Base-by-base conservation (phyloP, 768 basidiomycete genomes). In the Sporobolomyces phaffii region DNA sequence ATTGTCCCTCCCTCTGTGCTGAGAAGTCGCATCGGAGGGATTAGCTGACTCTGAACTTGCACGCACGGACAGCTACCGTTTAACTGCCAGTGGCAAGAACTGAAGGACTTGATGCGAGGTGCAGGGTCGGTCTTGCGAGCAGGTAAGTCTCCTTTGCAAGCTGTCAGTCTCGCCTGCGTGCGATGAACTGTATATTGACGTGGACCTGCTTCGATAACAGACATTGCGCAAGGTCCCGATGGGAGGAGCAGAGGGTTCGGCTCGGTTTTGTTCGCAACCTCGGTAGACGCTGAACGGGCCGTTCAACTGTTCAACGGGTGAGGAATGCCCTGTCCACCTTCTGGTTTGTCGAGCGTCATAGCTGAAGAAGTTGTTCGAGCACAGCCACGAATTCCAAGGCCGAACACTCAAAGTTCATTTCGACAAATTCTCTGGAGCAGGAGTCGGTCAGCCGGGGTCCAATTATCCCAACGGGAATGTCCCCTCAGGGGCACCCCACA, bases 51-150 rank as follows among this genome's bases (percentile, higher is more conserved):
- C 45, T 28, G 38, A 15, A 29, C 53, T 53, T 51, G 14, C 18
- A n/a, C n/a, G n/a, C n/a, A n/a, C n/a, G n/a, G n/a, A 65, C 62
- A 91, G 90, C 83, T 93, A 20, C 91, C 91, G 0, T 92, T 91
- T 78, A 91, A 92, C 73, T 88, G 87, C 72, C 91, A 92, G 79
- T 99, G 94, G 94, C 94, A 97, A 78, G 94, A 98, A 76, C 82
- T 99, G 48, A 97, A 98, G 78, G 93, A 97, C 78, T 82, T 97
- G 7, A 94, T 97, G 76, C 85, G 93, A 31, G 86, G 89, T 69
- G 91, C 90, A 2, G 93, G 94, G 22, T 86, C 88, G 24, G 88
- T 98, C 60, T 80, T 91, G 40, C 85, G 94, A 28, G 94, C 94
- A 11, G 64, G 64, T 59, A n/a, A 18, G 74, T 38, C 17, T 38